A percentile compares a stretch with the other conserved stretches of the same genome.
Conservation (phyloP, 208 protist species). For the Wallacemonas sp. region DNA sequence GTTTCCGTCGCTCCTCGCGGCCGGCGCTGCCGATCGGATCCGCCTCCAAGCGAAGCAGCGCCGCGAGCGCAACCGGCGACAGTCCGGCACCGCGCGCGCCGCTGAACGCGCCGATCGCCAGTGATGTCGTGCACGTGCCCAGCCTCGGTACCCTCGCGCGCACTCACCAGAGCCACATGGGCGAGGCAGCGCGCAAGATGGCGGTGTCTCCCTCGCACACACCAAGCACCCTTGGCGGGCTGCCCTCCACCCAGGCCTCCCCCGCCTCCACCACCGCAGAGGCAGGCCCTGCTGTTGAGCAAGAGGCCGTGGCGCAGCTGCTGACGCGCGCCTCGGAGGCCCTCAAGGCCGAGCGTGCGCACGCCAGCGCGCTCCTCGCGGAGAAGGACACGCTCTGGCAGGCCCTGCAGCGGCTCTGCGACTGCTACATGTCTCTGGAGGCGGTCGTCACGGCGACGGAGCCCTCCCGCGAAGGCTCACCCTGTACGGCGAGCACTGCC, state of each 20-base stretch:
- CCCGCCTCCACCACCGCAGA: background rate
- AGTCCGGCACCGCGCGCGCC: constrained; percentile 6
- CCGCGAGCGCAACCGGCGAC: background rate
- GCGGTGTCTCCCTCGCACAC: constrained; percentile 4
- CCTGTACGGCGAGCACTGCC: background rate
- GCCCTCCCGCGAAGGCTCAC: background rate
- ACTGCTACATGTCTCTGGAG: constrained; percentile 12
- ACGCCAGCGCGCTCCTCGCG: constrained; percentile 16
- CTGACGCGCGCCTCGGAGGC: constrained; percentile 36
- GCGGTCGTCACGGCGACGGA: background rate
- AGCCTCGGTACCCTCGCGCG: background rate
- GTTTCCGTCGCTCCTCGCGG: constrained; percentile 14
- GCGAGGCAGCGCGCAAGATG: no score
- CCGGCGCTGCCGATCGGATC: constrained; percentile 9
- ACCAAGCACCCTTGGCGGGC: background rate
- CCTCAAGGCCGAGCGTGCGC: constrained; percentile 39
- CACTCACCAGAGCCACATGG: no score
- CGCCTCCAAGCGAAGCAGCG: constrained; percentile 3
- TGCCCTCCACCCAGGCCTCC: background rate
- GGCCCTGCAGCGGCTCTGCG: background rate
- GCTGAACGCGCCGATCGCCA: background rate
- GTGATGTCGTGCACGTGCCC: background rate
- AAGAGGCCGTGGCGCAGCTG: constrained; percentile 27
- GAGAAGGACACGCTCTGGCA: constrained; percentile 25
- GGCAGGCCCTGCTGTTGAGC: constrained; percentile 9